phyloP scores from a whole-genome alignment of 768 basidiomycete species.

The Pilatotrama ljubarskyi region DNA sequence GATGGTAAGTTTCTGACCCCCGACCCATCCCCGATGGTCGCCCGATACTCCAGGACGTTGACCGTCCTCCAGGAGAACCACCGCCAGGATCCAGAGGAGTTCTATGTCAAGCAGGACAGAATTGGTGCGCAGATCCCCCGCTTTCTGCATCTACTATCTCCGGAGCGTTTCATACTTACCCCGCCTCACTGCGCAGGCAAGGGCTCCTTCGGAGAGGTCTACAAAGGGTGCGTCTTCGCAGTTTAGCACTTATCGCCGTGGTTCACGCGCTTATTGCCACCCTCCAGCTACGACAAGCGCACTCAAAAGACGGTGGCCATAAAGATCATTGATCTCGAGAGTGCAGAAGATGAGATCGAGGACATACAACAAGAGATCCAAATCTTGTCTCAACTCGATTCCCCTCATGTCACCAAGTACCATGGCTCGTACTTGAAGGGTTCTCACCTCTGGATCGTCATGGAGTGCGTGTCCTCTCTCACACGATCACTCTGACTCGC shows the following conservation, averaged over 20 bases:
- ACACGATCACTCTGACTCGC: not conserved
- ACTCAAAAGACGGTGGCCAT: slow-evolving; percentile 98
- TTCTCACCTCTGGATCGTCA: slow-evolving; percentile 97
- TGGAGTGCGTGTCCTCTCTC: slow-evolving; percentile 65
- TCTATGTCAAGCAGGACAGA: slow-evolving; percentile 96
- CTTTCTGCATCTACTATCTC: slow-evolving; percentile 11
- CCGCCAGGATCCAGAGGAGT: slow-evolving; percentile 90
- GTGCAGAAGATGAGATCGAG: slow-evolving; percentile 99
- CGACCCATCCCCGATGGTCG: slow-evolving; percentile 4
- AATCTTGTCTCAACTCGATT: slow-evolving; percentile 95
- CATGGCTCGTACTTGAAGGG: slow-evolving; percentile 96
- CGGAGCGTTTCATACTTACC: slow-evolving; percentile 1
- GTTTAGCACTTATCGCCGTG: slow-evolving; percentile 10
- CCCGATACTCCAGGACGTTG: slow-evolving; percentile 11
- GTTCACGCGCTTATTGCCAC: not conserved
- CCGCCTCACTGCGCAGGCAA: slow-evolving; percentile 60
- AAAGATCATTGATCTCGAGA: slow-evolving; percentile 99
- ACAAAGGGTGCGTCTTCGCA: slow-evolving; percentile 74
- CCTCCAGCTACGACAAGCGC: slow-evolving; percentile 83
- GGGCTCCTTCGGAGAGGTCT: slow-evolving; percentile 99
- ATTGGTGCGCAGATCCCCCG: slow-evolving; percentile 63
- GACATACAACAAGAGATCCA: slow-evolving; percentile 99
- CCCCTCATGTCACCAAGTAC: slow-evolving; percentile 95
- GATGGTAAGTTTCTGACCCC: slow-evolving; percentile 28
- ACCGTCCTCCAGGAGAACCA: slow-evolving; percentile 52